Evolutionary conservation across 2,329 filamentous ascomycete genomes (phyloP), one percentile per base, ranked within the genome.

Genomic region (Ceratocystis lukuohia): DNA sequence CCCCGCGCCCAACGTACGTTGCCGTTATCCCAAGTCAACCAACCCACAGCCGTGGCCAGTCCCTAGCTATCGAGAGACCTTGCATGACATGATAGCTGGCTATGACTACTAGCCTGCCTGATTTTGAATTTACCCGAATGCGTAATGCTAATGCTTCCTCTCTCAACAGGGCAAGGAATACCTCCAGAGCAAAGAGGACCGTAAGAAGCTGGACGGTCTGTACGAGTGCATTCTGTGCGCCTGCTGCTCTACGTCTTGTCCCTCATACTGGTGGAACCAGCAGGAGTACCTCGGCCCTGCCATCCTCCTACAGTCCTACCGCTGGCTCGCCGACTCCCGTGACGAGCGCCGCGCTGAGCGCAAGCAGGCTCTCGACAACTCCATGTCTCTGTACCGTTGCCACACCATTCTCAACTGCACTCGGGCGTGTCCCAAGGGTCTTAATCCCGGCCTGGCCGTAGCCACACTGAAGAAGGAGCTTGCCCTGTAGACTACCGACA

Each of bases 201-300:
- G 94, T 75, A 89, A 86, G 80, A 99, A 96, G 87, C 87, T 99
- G 66, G 94, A 97, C 76, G 94, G 94, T 70, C 86, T 97, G 37
- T 97, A 99, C 82, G 94, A 99, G 80, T 99, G 94, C 80, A 97
- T 99, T 78, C 88, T 99, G 68, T 99, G 94, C 82, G 93, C 93
- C 72, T 99, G 94, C 87, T 99, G 94, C 86, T 94, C 89, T 71
- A 99, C 94, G 25, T 96, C 93, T 61, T 99, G 94, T 83, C 94
- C 94, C n/a, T 96, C 91, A 20, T 99, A 99, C 84, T 99, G 94
- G 94, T 99, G 94, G 94, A 99, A 99, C 82, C 87, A 88, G 72
- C 92, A 97, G 80, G 92, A 97, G 78, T 99, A 99, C 81, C 89
- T 99, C 63, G 94, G 94, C 70, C 94, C 94, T 68, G 94, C 94